Evolutionary conservation across 495 filamentous ascomycete species (phyloP).

Genomic region (Achaetomiella virescens): DNA sequence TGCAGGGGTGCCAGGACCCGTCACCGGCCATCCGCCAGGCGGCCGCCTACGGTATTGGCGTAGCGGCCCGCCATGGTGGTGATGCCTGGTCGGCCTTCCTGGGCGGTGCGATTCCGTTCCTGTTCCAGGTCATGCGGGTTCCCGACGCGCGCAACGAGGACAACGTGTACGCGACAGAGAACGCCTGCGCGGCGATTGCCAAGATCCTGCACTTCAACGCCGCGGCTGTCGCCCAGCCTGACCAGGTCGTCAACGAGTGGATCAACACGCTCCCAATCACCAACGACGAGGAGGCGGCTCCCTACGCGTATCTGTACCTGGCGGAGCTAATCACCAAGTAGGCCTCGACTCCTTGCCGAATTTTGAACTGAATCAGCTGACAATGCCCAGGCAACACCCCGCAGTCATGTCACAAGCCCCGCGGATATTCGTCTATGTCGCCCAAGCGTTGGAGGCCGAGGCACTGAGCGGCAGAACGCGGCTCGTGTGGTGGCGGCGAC

Average conservation of each 20-base stretch:
- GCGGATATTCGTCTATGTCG: constrained; percentile 76
- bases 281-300: constrained; percentile 95
- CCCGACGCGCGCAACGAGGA: constrained; percentile 81
- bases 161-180: constrained; percentile 93
- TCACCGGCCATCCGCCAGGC: constrained; percentile 93
- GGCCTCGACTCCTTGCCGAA: constrained; percentile 33
- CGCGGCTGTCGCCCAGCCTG: constrained; percentile 62
- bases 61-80: constrained; percentile 91
- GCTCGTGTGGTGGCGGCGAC: constrained; percentile 64
- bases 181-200: constrained; percentile 92
- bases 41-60: constrained; percentile 91
- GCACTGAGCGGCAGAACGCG: constrained; percentile 75
- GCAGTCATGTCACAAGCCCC: constrained; percentile 66
- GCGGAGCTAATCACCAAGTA: constrained; percentile 90
- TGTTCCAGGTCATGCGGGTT: constrained; percentile 78
- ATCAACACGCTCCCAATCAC: constrained; percentile 82
- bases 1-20: constrained; percentile 73
- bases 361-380: background rate
- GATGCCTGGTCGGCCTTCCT: constrained; percentile 76
- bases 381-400: constrained; percentile 67
- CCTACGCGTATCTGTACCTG: constrained; percentile 91
- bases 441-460: constrained; percentile 81
- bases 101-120: constrained; percentile 64
- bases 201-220: constrained; percentile 90
- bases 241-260: constrained; percentile 73